Percentiles rank a stretch among this genome's conserved stretches.
Evolutionary conservation across 345 rosid species (phyloP).

Genomic region (Salix purpurea): DNA sequence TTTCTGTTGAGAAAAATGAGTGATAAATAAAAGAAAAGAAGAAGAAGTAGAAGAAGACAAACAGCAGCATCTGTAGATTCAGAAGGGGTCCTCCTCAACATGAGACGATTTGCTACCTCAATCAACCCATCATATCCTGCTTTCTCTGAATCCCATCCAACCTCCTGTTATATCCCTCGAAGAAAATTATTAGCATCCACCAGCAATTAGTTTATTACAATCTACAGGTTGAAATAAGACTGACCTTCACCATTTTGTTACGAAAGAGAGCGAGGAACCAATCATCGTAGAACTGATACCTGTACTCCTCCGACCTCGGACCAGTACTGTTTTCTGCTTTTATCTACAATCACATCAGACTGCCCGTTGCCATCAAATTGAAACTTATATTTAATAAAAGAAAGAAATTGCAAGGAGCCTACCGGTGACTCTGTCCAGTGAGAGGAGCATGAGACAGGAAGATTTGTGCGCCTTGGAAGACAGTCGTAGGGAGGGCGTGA

Average conservation of each 20-base stretch:
- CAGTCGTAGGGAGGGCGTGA: slow-evolving; percentile 11
- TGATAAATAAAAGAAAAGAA: not conserved
- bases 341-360: slow-evolving; percentile 21
- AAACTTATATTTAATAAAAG: not conserved
- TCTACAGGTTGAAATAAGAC: not conserved
- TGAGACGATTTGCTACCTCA: slow-evolving; percentile 61
- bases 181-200: not conserved
- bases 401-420: not conserved
- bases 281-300: slow-evolving; percentile 47
- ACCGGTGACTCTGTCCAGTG: slow-evolving; percentile 27
- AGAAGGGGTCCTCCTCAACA: slow-evolving; percentile 53
- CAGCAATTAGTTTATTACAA: too few species aligned
- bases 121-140: slow-evolving; percentile 81
- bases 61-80: slow-evolving; percentile 72
- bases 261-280: slow-evolving; percentile 62
- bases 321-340: slow-evolving; percentile 19
- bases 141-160: slow-evolving; percentile 88
- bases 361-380: not conserved
- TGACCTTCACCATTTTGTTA: slow-evolving; percentile 65
- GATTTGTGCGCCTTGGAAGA: slow-evolving; percentile 3
- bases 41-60: not conserved
- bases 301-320: slow-evolving; percentile 43
- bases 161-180: slow-evolving; percentile 57
- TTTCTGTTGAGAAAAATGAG: not conserved
- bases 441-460: slow-evolving; percentile 29